Evolutionary conservation across 257 asterid species (phyloP).

Genomic region (Solanum piurae): DNA sequence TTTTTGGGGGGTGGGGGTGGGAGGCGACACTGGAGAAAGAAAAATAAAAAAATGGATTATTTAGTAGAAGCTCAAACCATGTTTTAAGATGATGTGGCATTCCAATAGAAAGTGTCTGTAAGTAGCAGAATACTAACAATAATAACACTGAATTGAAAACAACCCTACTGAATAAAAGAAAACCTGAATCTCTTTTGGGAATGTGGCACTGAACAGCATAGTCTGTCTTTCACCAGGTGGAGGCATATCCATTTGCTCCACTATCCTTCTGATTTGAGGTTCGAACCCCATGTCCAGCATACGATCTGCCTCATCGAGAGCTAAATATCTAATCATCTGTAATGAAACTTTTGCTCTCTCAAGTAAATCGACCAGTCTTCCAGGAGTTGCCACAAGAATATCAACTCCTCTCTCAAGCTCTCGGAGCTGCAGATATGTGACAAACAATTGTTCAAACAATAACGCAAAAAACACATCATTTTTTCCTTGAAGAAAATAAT

Average conservation of each 20-base stretch:
- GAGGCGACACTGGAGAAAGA: background rate
- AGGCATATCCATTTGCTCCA: slow-evolving; percentile 95
- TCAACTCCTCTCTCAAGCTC: slow-evolving; percentile 95
- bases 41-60: background rate
- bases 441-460: background rate
- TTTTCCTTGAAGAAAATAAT: background rate
- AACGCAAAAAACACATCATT: background rate
- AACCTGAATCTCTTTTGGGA: slow-evolving; percentile 90
- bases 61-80: background rate
- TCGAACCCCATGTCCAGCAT: slow-evolving; percentile 97
- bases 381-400: slow-evolving; percentile 94
- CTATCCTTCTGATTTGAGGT: slow-evolving; percentile 90
- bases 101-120: background rate
- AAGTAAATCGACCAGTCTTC: slow-evolving; percentile 86
- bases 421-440: slow-evolving; percentile 41
- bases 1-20: too few species aligned
- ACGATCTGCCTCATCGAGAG: slow-evolving; percentile 93
- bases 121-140: background rate
- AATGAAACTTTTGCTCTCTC: slow-evolving; percentile 85
- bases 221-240: slow-evolving; percentile 84
- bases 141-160: background rate
- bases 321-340: slow-evolving; percentile 72
- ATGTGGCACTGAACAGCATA: slow-evolving; percentile 86
- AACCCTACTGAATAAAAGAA: background rate
- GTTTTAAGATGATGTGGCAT: background rate